Conservation (phyloP, 208 protist genomes). For the Acanthamoeba castellanii region DNA sequence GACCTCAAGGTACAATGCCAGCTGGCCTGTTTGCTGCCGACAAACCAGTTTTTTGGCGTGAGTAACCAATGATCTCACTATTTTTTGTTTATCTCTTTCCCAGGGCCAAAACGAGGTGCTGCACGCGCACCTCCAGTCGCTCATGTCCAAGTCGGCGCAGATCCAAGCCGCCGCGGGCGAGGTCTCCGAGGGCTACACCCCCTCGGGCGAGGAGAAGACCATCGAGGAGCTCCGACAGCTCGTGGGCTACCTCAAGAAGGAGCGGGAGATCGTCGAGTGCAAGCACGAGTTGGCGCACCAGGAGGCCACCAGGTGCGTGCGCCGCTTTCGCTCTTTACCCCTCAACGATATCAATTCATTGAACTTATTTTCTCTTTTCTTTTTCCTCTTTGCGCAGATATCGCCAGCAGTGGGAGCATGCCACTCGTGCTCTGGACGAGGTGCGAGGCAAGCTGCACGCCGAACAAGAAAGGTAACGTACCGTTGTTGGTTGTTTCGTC, state of each 20-base stretch:
- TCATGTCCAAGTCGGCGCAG: background rate
- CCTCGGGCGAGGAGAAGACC: constrained; percentile 28
- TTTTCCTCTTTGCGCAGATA: background rate
- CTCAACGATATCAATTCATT: no score
- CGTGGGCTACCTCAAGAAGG: constrained; percentile 12
- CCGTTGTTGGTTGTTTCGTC: no score
- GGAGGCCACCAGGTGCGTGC: background rate
- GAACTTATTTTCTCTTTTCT: no score
- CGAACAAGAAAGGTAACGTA: background rate
- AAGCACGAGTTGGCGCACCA: background rate
- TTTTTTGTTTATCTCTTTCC: background rate
- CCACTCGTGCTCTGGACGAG: background rate
- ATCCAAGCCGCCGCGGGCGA: background rate
- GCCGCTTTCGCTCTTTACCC: background rate
- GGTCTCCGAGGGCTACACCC: background rate
- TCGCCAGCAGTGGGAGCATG: constrained; percentile 35
- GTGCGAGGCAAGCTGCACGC: background rate
- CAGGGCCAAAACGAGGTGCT: constrained; percentile 7
- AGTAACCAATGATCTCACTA: background rate
- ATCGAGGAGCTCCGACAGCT: constrained; percentile 44
- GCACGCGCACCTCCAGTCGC: background rate
- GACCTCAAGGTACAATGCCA: background rate
- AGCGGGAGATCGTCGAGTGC: constrained; percentile 24
- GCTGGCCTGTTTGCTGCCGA: background rate
- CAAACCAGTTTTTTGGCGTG: background rate